Conservation (phyloP, 2,329 filamentous ascomycete species). For the Rutstroemia sp. region DNA sequence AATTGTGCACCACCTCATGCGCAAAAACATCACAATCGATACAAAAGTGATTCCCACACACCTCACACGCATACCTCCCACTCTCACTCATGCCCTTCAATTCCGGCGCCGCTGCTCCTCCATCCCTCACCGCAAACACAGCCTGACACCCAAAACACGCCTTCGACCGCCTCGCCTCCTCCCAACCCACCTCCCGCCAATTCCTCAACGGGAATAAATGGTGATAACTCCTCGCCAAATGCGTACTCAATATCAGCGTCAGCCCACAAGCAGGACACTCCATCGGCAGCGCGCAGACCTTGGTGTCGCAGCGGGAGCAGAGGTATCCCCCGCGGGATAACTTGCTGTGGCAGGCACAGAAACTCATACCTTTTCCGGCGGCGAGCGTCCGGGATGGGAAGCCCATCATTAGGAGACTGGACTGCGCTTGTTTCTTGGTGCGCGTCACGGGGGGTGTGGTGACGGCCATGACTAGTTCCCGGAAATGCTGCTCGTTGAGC, state of each 20-base stretch:
- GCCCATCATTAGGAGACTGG: constrained; percentile 88
- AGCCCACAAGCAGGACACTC: constrained; percentile 89
- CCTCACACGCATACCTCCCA: constrained; percentile 78
- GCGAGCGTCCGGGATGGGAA: constrained; percentile 84
- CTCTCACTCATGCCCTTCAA: constrained; percentile 71
- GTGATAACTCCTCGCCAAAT: constrained; percentile 87
- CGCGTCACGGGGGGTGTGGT: constrained; percentile 86
- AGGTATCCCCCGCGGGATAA: constrained; percentile 79
- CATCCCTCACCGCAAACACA: constrained; percentile 14
- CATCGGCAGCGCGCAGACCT: constrained; percentile 83
- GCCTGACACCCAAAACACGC: constrained; percentile 75
- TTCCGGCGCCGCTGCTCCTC: constrained; percentile 26
- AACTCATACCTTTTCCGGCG: constrained; percentile 53
- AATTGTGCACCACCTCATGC: constrained; percentile 93
- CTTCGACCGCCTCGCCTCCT: constrained; percentile 45
- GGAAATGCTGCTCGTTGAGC: constrained; percentile 79
- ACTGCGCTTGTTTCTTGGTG: constrained; percentile 48
- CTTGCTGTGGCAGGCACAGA: constrained; percentile 87
- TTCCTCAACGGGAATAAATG: constrained; percentile 86
- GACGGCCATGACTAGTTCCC: constrained; percentile 77
- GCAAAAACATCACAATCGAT: constrained; percentile 96
- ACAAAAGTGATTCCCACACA: constrained; percentile 89
- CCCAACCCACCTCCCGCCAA: constrained; percentile 87
- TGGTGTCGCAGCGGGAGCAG: constrained; percentile 80
- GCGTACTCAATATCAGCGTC: constrained; percentile 88